These are phyloP conservation scores for Graphilbum ipis-grandicollis DNA, from an alignment of 2,329 filamentous ascomycete species.

Conservation along the genomic window DNA sequence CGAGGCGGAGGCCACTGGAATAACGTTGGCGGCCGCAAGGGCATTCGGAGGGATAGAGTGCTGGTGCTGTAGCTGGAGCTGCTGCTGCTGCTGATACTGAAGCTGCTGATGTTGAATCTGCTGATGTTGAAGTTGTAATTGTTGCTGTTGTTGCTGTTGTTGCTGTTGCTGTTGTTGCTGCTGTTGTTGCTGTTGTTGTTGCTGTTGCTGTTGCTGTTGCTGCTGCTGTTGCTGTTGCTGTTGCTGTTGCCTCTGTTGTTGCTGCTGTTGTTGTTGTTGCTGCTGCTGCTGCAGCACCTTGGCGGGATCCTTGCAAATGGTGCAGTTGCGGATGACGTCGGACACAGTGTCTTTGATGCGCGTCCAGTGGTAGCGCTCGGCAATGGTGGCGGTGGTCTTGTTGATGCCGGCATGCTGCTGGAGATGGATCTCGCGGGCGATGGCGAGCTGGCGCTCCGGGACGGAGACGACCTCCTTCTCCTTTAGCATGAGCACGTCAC, in stretches of 20 bases:
- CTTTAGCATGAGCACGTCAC: slow-evolving; percentile 84
- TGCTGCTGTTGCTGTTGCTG: neutral
- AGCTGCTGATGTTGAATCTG: neutral
- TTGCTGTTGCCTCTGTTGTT: slow-evolving; percentile 4
- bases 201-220: neutral
- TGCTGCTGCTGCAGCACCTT: slow-evolving; percentile 26
- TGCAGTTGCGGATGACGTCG: slow-evolving; percentile 81
- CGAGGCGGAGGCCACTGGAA: neutral
- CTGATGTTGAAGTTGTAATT: neutral
- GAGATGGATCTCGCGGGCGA: slow-evolving; percentile 62
- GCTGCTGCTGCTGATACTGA: neutral
- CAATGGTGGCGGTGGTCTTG: slow-evolving; percentile 89
- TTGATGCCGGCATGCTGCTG: slow-evolving; percentile 82
- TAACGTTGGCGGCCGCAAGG: too few relatives aligned
- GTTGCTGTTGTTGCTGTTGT: neutral
- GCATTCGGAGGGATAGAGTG: too few relatives aligned
- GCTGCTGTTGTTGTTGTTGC: neutral
- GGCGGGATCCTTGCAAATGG: slow-evolving; percentile 68
- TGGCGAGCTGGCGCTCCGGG: slow-evolving; percentile 76
- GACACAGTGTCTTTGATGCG: slow-evolving; percentile 95
- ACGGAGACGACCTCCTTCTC: slow-evolving; percentile 95
- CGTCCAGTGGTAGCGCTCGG: slow-evolving; percentile 92
- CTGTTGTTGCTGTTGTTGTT: neutral
- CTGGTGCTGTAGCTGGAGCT: neutral
- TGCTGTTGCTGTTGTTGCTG: neutral